Evolutionary conservation across 2,329 filamentous ascomycete species (phyloP).

Genomic region (Pseudocercospora eumusae): DNA sequence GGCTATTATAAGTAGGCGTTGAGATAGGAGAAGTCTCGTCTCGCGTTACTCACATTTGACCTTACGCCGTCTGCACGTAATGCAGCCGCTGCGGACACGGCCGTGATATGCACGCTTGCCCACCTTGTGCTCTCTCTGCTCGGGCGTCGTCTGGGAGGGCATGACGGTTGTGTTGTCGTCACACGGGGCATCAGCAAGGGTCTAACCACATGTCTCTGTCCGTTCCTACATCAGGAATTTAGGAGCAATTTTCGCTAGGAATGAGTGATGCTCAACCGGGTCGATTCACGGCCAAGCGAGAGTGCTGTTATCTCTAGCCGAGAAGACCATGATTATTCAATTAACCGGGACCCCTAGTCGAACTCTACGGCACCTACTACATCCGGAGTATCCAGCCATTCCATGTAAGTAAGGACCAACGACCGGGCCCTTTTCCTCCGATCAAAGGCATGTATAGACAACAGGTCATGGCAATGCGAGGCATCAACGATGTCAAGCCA

Average conservation of each 20-base stretch:
- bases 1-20: no score
- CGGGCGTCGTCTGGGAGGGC: background rate
- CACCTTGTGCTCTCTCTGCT: background rate
- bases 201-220: background rate
- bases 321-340: background rate
- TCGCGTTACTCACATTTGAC: background rate
- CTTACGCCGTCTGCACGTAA: background rate
- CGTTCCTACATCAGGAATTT: background rate
- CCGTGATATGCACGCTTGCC: constrained; percentile 3
- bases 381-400: background rate
- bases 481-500: background rate
- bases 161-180: background rate
- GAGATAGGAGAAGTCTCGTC: background rate
- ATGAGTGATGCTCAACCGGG: constrained; percentile 1
- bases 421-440: no score
- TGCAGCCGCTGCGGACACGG: constrained; percentile 3
- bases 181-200: background rate
- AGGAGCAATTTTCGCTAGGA: background rate
- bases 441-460: no score
- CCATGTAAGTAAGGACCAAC: no score
- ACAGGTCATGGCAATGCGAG: background rate
- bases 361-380: background rate
- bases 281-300: background rate
- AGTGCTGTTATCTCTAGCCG: background rate
- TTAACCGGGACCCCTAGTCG: background rate